Percentiles rank a stretch among this genome's conserved stretches.
These are phyloP conservation scores for Yamadazyma blattariae DNA, from an alignment of 1,139 yeast genomes.

Conservation along the genomic window DNA sequence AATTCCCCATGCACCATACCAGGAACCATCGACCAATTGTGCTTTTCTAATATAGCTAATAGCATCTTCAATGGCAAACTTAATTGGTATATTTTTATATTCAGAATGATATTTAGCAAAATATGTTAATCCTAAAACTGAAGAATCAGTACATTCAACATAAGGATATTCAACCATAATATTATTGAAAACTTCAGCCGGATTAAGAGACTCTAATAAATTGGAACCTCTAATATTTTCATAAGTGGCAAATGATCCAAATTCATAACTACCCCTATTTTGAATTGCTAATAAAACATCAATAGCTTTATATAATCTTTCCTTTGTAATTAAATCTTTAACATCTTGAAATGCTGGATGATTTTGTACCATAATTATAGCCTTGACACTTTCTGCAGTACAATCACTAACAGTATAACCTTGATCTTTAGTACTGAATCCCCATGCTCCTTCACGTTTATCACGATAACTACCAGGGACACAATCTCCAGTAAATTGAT, in stretches of 20 bases:
- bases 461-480: constrained; percentile 81
- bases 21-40: constrained; percentile 82
- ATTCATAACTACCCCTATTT: constrained; percentile 75
- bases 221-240: constrained; percentile 84
- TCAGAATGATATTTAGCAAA: constrained; percentile 62
- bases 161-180: constrained; percentile 99
- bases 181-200: constrained; percentile 97
- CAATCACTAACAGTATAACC: constrained; percentile 98
- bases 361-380: constrained; percentile 86
- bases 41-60: constrained; percentile 63
- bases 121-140: constrained; percentile 82
- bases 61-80: constrained; percentile 68
- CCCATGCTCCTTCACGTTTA: constrained; percentile 90
- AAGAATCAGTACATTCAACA: constrained; percentile 96
- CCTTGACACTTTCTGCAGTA: constrained; percentile 94
- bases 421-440: constrained; percentile 91
- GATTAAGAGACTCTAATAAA: constrained; percentile 73
- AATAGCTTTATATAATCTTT: constrained; percentile 62
- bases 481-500: constrained; percentile 84
- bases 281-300: constrained; percentile 62
- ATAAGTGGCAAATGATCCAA: constrained; percentile 91
- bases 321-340: constrained; percentile 49
- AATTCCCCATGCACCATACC: constrained; percentile 99
- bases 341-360: constrained; percentile 42
- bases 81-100: constrained; percentile 66